Conservation (phyloP, 257 asterid genomes). For the Solanum ahanhuiri region DNA sequence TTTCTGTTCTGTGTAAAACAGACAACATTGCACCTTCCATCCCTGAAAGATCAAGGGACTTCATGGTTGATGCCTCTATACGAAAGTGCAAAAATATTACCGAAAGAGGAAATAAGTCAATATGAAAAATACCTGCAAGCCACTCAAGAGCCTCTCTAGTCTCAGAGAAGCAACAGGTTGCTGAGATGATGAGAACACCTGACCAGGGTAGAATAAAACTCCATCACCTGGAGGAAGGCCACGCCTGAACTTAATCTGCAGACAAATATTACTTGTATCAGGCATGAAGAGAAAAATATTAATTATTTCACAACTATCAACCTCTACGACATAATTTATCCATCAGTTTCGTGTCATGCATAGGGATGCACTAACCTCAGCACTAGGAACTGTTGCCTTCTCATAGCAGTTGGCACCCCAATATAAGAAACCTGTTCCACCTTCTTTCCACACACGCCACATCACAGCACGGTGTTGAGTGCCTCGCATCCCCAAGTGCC, state of each 20-base stretch:
- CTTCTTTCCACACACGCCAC: conserved; percentile 99
- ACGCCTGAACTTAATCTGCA: conserved; percentile 83
- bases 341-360: background rate
- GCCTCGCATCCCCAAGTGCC: conserved; percentile 99
- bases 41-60: background rate
- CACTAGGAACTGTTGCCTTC: conserved; percentile 82
- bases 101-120: background rate
- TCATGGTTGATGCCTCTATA: background rate
- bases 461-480: conserved; percentile 97
- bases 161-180: conserved; percentile 94
- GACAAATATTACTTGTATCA: background rate
- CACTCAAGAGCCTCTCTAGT: conserved; percentile 88
- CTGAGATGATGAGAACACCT: conserved; percentile 81
- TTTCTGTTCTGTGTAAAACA: background rate
- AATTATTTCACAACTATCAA: background rate
- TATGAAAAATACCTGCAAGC: conserved; percentile 63
- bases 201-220: conserved; percentile 89
- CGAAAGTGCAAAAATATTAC: background rate
- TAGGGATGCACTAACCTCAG: conserved; percentile 54
- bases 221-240: conserved; percentile 99
- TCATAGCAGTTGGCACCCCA: conserved; percentile 99
- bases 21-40: background rate
- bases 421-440: conserved; percentile 88
- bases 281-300: background rate
- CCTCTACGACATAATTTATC: background rate